phyloP scores from a whole-genome alignment of 495 filamentous ascomycete species.

The Apiosordaria backusii region DNA sequence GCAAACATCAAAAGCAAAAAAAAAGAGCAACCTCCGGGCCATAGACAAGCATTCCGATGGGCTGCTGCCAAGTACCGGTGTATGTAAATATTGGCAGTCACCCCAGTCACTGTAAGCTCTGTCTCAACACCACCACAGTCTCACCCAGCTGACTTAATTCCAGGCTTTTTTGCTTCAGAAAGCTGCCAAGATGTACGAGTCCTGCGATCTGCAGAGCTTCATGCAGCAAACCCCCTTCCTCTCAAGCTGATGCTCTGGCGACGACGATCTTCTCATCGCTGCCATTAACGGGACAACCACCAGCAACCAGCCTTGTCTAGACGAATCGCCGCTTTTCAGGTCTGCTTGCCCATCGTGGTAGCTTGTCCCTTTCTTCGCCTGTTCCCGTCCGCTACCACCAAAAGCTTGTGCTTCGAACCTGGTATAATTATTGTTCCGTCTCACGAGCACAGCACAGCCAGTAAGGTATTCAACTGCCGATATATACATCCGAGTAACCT shows the following conservation, averaged over 20 bases:
- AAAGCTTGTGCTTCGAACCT: background rate
- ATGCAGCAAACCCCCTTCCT: background rate
- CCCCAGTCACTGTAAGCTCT: background rate
- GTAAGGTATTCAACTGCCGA: background rate
- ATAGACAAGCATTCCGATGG: too few relatives aligned
- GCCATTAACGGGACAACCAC: background rate
- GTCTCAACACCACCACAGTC: background rate
- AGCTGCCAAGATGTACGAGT: background rate
- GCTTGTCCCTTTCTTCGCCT: background rate
- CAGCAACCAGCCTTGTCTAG: background rate
- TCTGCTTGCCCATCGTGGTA: background rate
- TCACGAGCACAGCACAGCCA: too few relatives aligned
- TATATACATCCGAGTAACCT: too few relatives aligned
- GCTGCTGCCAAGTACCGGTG: background rate
- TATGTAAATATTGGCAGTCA: background rate
- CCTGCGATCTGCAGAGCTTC: slow-evolving; percentile 5
- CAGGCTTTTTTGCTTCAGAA: background rate
- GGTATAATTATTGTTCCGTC: background rate
- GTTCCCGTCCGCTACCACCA: slow-evolving; percentile 2
- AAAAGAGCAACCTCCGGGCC: background rate
- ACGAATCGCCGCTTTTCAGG: background rate
- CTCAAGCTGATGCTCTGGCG: background rate
- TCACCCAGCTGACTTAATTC: too few relatives aligned
- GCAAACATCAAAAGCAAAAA: background rate
- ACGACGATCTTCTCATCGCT: background rate